Percentiles rank a stretch among this genome's conserved stretches.
Conservation (phyloP, 148 eudicot species). For the Persicaria tinctoria region DNA sequence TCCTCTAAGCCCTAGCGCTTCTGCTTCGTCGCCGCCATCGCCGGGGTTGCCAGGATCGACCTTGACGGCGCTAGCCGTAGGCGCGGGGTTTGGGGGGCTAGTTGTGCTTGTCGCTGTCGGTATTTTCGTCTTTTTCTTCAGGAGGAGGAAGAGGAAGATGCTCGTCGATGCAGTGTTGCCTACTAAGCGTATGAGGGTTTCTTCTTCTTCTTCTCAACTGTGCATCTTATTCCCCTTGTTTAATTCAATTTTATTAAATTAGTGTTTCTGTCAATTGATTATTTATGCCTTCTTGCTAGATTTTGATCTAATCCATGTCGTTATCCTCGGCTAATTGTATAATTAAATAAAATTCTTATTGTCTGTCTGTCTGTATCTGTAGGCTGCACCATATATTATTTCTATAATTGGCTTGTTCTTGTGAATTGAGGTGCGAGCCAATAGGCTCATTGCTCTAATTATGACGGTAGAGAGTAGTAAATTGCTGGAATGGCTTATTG, state of each 20-base stretch:
- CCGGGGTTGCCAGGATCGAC: slow-evolving; percentile 19
- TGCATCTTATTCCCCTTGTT: neutral
- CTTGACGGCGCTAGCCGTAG: slow-evolving; percentile 48
- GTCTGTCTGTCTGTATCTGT: neutral
- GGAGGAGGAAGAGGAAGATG: slow-evolving; percentile 30
- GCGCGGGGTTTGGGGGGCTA: slow-evolving; percentile 59
- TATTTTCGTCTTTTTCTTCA: slow-evolving; percentile 49
- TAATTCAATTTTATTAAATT: slow-evolving; percentile 2
- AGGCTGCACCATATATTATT: neutral
- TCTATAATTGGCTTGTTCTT: neutral
- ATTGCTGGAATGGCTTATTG: neutral
- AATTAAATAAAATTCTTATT: no score
- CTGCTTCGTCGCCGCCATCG: slow-evolving; percentile 16
- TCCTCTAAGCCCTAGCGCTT: slow-evolving; percentile 5
- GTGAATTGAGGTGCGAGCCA: neutral
- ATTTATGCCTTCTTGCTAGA: neutral
- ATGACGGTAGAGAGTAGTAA: neutral
- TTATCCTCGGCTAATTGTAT: slow-evolving; percentile 2
- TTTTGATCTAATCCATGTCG: neutral
- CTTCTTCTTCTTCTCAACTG: neutral
- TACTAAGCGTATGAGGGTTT: slow-evolving; percentile 9
- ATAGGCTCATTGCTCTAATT: neutral
- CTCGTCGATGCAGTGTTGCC: slow-evolving; percentile 15
- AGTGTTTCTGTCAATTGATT: neutral
- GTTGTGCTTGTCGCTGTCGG: slow-evolving; percentile 50